phyloP scores from a whole-genome alignment of 345 rosid species.

The Pugionium cornutum region DNA sequence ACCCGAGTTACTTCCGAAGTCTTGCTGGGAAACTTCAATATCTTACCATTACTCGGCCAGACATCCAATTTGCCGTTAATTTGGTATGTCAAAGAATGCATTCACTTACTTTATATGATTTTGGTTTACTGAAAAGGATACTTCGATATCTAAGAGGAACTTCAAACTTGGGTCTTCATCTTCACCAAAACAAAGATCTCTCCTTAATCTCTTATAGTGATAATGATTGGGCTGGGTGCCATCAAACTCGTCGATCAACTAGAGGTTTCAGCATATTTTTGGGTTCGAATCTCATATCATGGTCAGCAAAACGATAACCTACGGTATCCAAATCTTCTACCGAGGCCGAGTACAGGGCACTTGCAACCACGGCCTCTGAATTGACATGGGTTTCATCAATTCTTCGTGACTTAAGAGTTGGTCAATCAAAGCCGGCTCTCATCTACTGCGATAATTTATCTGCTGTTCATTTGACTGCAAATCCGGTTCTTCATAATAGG shows the following conservation, averaged over 20 bases:
- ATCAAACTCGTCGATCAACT: background rate
- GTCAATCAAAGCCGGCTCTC: background rate
- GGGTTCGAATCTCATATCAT: background rate
- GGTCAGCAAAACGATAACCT: background rate
- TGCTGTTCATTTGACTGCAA: background rate
- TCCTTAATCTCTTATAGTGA: background rate
- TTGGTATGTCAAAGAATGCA: background rate
- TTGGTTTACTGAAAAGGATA: background rate
- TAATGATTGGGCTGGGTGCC: background rate
- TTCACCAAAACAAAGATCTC: fast-evolving
- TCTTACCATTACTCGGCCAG: background rate
- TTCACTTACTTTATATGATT: background rate
- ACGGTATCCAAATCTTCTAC: background rate
- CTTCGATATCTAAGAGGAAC: background rate
- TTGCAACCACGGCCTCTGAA: background rate
- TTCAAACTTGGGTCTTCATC: fast-evolving
- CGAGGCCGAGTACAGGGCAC: background rate
- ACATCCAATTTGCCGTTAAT: background rate
- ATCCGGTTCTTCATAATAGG: too few relatives aligned
- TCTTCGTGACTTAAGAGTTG: background rate
- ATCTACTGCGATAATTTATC: background rate
- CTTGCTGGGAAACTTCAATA: background rate
- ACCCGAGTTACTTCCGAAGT: background rate
- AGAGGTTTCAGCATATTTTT: background rate
- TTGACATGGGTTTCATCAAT: background rate